Base-by-base conservation (phyloP, 345 rosid genomes). In the Microcos paniculata region DNA sequence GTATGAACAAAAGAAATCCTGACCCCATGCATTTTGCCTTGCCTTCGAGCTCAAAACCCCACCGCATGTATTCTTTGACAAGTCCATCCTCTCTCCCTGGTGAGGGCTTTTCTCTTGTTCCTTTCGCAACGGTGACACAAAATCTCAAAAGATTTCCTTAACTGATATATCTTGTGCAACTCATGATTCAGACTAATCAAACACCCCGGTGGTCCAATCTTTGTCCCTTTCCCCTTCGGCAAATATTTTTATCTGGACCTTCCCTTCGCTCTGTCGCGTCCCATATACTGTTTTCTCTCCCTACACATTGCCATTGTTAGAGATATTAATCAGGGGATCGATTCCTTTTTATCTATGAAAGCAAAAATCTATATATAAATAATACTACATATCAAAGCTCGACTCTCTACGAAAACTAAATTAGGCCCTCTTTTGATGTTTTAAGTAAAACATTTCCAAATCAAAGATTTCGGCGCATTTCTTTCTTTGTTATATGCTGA, bases 121-220 rank as follows among this genome's bases (percentile, higher is more conserved):
- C 82, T 80, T 80, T 88, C 86, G 74, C 81, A 75, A 72, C 71
- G 68, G 73, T 78, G 84, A 79, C 75, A 77, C 64, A 77, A 80
- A 73, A 83, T 80, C 88, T 81, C 72, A 51, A 53, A 75, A 88
- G 84, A 87, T 89, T 90, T 89, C 93, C 89, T 82, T 63, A 87
- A 79, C 81, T 89, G 78, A 91, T 78, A 64, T n/a, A 26, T 45
- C 76, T 76, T 59, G 69, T 65, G 73, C 72, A 57, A 77, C 81
- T 75, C 76, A 16, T 43, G 80, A 82, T 80, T 63, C 28, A 40
- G 84, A 87, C 87, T 72, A 56, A 73, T 79, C 85, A 79, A 75
- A 71, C 52, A 73, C 21, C 56, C 23, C 4, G 8, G 77, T 81
- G 85, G 85, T 83, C 86, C 84, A 16, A 56, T 58, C 69, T 42